A percentile compares a stretch with the other conserved stretches of the same genome.
These are phyloP conservation scores for Coniella vitis DNA, from an alignment of 2,329 filamentous ascomycete species.

Conservation along the genomic window DNA sequence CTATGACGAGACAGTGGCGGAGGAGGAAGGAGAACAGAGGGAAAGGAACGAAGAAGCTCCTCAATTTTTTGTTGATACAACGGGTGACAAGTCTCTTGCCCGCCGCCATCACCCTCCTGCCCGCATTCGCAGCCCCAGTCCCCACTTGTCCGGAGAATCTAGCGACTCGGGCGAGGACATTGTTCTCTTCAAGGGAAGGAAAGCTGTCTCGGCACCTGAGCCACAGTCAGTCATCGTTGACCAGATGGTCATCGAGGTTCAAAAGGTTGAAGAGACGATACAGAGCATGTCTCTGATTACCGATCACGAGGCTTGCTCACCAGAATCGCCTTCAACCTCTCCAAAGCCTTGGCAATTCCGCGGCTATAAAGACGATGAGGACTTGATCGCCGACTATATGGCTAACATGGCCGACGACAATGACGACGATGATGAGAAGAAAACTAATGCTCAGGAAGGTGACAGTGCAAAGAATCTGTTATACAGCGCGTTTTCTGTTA, in stretches of 20 bases:
- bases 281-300: conserved; percentile 9
- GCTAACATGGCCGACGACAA: conserved; percentile 49
- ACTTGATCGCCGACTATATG: conserved; percentile 62
- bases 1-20: too few species aligned
- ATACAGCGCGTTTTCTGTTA: conserved; percentile 19
- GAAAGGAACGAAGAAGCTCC: neutral
- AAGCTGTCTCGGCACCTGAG: conserved; percentile 15
- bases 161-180: conserved; percentile 65
- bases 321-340: neutral
- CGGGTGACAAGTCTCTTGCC: conserved; percentile 23
- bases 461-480: conserved; percentile 17
- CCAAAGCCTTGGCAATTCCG: conserved; percentile 16
- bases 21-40: too few species aligned
- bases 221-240: conserved; percentile 8
- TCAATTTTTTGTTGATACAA: conserved; percentile 33
- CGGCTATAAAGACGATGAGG: conserved; percentile 35
- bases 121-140: conserved; percentile 17
- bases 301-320: neutral
- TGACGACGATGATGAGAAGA: conserved; percentile 22
- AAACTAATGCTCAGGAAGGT: conserved; percentile 10
- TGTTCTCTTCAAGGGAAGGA: conserved; percentile 51
- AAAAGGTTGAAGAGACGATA: conserved; percentile 12
- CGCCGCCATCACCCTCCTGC: conserved; percentile 4
- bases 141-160: conserved; percentile 18
- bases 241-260: conserved; percentile 21